Conservation (phyloP, 169 alveolate genomes). For the Plasmodium ovale region DNA sequence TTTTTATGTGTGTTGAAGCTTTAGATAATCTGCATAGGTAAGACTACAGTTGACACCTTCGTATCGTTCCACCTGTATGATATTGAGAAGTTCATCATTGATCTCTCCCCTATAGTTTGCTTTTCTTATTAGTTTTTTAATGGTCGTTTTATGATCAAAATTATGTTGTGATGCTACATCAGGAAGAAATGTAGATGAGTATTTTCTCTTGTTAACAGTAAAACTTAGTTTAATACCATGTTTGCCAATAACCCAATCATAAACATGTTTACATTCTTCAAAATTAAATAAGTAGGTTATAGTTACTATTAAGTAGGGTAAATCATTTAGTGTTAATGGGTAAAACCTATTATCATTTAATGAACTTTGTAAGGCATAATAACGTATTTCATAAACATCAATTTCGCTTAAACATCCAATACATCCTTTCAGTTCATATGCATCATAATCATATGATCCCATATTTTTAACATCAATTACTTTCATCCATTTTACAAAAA, state of each 20-base stretch:
- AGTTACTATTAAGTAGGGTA: conserved; percentile 35
- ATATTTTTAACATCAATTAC: conserved; percentile 24
- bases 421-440: conserved; percentile 63
- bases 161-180: conserved; percentile 82
- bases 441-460: conserved; percentile 50
- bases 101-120: conserved; percentile 55
- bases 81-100: conserved; percentile 40
- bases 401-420: conserved; percentile 52
- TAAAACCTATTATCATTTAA: conserved; percentile 38
- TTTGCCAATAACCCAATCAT: conserved; percentile 83
- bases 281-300: conserved; percentile 22
- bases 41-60: conserved; percentile 62
- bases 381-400: conserved; percentile 30
- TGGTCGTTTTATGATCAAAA: conserved; percentile 45
- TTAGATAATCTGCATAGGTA: conserved; percentile 46
- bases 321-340: conserved; percentile 38
- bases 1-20: background rate
- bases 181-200: conserved; percentile 83
- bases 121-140: conserved; percentile 42
- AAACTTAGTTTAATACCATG: conserved; percentile 80
- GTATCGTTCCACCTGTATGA: conserved; percentile 46
- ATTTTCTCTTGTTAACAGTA: conserved; percentile 47
- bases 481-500: conserved; percentile 71
- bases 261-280: conserved; percentile 76
- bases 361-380: conserved; percentile 42